These are phyloP conservation scores for Cladosporium sp. DNA, from an alignment of 2,329 filamentous ascomycete species.

Conservation along the genomic window DNA sequence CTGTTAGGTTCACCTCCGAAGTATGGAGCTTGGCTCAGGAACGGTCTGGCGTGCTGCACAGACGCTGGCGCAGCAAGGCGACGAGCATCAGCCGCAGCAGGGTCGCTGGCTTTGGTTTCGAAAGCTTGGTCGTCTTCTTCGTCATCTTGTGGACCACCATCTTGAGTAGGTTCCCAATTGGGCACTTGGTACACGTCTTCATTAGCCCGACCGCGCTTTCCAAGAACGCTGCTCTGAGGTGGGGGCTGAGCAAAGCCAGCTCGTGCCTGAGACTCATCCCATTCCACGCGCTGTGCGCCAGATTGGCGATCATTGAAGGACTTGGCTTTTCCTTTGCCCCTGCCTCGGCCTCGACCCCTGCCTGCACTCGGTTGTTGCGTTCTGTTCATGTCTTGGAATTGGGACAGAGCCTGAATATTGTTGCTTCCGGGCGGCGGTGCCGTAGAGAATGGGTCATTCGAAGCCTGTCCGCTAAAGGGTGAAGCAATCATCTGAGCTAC, in stretches of 20 bases:
- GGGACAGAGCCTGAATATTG: background rate
- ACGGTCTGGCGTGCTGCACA: slow-evolving; percentile 3
- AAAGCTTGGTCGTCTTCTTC: slow-evolving; percentile 41
- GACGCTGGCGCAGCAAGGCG: slow-evolving; percentile 37
- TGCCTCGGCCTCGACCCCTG: slow-evolving; percentile 18
- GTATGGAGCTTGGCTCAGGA: slow-evolving; percentile 17
- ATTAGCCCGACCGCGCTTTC: slow-evolving; percentile 30
- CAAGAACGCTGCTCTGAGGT: slow-evolving; percentile 29
- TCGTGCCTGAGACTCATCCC: slow-evolving; percentile 36
- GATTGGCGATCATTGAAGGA: slow-evolving; percentile 46
- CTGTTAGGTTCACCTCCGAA: slow-evolving; percentile 3
- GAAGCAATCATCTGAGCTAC: slow-evolving; percentile 13
- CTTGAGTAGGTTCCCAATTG: slow-evolving; percentile 36
- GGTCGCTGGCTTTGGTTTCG: slow-evolving; percentile 40
- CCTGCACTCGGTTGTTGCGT: background rate
- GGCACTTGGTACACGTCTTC: slow-evolving; percentile 1
- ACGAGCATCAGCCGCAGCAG: slow-evolving; percentile 34
- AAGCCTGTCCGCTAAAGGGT: background rate
- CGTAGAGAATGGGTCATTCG: background rate
- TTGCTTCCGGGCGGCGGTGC: background rate
- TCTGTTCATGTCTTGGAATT: slow-evolving; percentile 10
- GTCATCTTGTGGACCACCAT: slow-evolving; percentile 24
- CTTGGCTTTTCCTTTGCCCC: slow-evolving; percentile 18
- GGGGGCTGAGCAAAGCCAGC: background rate
- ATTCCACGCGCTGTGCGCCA: slow-evolving; percentile 40